Evolutionary conservation across 2,329 filamentous ascomycete genomes (phyloP), one percentile per base, ranked within the genome.

Genomic region (Nakataea oryzae): DNA sequence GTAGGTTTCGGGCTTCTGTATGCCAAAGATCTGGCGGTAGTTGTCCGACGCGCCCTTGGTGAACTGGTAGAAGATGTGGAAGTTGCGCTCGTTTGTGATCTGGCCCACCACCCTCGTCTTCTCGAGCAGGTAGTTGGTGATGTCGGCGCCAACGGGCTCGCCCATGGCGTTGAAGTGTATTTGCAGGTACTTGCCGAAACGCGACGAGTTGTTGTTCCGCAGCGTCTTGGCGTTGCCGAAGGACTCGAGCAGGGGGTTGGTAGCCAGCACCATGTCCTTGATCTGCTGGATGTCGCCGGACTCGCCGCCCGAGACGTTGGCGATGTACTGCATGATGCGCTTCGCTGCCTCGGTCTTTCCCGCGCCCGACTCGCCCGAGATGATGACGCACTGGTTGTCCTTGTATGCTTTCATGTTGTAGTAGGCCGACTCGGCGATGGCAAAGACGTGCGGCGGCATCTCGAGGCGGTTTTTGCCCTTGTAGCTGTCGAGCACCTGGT

Each of bases 381-480:
- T 99, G 75, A 99, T 99, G 68, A 99, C 93, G 78, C 95, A 97
- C 75, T 99, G 95, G 78, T 97, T 97, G 69, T 97, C 95, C 71
- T 91, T 91, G 81, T 99, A 99, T 58, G 93, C 93, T 75, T 97
- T 97, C 95, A 99, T 97, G 80, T 99, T 97, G 80, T 97, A 97
- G 80, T 99, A 99, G 62, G 93, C 77, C 9, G 93, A 89, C 77
- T 99, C 95, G 72, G 95, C 95, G 71, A 99, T 95, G 64, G 92
- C 93, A 74, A 97, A 99, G 68, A 99, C 95, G 76, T 99, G 95
- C 11, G 95, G 95, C 30, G 92, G 90, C 79, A 91, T 86, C 79
- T 99, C 95, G 67, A 99, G 84, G 67, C 95, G 87, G 78, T 99
- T 99, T 82, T 97, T 97, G 69, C 93, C 93, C 77, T 87, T 89